Evolutionary conservation across 116 monocot species (phyloP).

Genomic region (Posidonia oceanica): DNA sequence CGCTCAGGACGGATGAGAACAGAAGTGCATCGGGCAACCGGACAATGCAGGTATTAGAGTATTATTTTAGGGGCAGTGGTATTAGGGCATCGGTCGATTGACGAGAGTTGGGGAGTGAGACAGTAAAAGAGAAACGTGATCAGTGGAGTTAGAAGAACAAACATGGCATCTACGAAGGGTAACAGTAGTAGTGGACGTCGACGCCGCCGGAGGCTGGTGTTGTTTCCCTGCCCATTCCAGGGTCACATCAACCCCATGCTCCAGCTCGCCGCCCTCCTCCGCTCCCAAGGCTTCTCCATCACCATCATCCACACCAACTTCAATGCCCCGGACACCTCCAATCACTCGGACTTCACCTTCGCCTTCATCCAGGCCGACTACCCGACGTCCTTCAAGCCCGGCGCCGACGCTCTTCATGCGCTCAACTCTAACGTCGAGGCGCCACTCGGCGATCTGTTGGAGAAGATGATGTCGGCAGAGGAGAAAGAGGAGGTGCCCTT

Average conservation of each 20-base stretch:
- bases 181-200: no score
- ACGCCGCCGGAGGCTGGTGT: background rate
- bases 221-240: slow-evolving; percentile 11
- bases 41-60: no score
- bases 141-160: no score
- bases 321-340: slow-evolving; percentile 17
- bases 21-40: no score
- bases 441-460: background rate
- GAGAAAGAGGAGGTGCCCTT: background rate
- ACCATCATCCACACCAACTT: slow-evolving; percentile 17
- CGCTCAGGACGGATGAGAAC: no score
- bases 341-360: slow-evolving; percentile 15
- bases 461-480: no score
- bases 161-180: background rate
- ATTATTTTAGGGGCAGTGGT: no score
- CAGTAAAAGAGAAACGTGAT: no score
- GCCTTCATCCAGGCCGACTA: slow-evolving; percentile 4
- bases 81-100: no score
- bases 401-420: background rate
- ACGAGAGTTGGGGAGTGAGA: no score
- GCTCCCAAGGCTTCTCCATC: slow-evolving; percentile 11
- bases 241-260: slow-evolving; percentile 24
- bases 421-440: background rate
- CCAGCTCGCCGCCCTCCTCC: slow-evolving; percentile 16
- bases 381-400: background rate